Percentiles rank a stretch among this genome's conserved stretches.
Conservation (phyloP, 2,329 filamentous ascomycete species). For the Fusarium sp. region DNA sequence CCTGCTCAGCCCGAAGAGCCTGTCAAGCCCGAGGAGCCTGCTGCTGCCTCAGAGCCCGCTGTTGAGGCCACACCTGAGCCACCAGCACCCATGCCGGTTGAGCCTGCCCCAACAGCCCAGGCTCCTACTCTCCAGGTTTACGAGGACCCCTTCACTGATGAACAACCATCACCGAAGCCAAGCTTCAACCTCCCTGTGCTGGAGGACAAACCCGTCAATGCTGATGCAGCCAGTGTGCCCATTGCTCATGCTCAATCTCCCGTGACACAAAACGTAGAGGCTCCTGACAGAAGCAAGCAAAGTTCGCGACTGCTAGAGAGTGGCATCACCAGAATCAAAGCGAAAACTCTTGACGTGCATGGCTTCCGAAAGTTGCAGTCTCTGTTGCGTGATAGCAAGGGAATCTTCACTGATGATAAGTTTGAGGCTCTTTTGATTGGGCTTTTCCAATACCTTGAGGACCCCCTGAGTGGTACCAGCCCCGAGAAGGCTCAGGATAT, state of each 20-base stretch:
- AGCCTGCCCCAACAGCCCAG: conserved; percentile 25
- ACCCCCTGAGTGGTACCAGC: conserved; percentile 64
- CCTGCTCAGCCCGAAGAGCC: not conserved
- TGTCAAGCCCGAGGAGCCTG: not conserved
- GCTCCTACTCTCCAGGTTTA: conserved; percentile 63
- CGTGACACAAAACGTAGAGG: conserved; percentile 40
- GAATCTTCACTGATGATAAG: conserved; percentile 73
- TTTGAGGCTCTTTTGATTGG: conserved; percentile 76
- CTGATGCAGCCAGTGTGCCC: conserved; percentile 57
- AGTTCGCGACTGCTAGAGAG: conserved; percentile 75
- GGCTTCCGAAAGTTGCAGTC: conserved; percentile 84
- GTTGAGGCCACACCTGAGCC: conserved; percentile 22
- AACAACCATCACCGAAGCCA: conserved; percentile 61
- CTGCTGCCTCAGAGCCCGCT: conserved; percentile 11
- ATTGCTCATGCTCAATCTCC: conserved; percentile 42
- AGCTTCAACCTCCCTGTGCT: conserved; percentile 63
- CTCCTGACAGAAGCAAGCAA: conserved; percentile 66
- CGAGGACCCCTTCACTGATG: conserved; percentile 69
- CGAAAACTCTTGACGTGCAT: conserved; percentile 80
- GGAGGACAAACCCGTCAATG: conserved; percentile 71
- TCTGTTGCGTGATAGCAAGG: conserved; percentile 74
- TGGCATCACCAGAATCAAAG: conserved; percentile 78
- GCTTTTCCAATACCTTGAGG: conserved; percentile 78
- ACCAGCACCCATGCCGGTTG: conserved; percentile 11
- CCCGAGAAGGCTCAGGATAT: conserved; percentile 77